Evolutionary conservation across 2,329 filamentous ascomycete species (phyloP), one percentile per base, ranked within the genome.

Genomic region (Ceratocystis huliohia): DNA sequence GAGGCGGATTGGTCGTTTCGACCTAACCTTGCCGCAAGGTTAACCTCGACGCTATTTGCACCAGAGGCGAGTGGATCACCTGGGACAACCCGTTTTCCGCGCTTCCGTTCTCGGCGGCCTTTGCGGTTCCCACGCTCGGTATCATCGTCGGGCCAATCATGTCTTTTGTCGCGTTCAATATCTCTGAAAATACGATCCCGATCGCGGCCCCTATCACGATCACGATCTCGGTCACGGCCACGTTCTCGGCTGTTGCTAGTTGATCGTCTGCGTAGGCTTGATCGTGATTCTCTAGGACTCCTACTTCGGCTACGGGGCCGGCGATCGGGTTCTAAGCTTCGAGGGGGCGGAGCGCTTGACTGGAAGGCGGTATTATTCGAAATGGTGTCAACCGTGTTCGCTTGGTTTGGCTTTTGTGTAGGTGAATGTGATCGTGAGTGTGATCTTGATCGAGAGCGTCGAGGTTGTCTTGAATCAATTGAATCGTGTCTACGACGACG

Each of bases 31-130:
- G 77, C 75, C 20, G 74, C 74, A 77, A 82, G 79, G 41, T 79
- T 80, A 67, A 81, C 79, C 70, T 83, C 80, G 48, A 79, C 74
- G 63, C 79, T 81, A 13, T 81, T 79, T 10, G 78, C 76, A 20
- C 79, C 79, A 20, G 80, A 79, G 57, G 75, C 75, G 61, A 59
- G 61, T 13, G 50, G 13, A 53, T 63, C 61, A 30, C 53, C 3
- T 30, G 20, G 30, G 4, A 45, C 20, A 7, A 22, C 3, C 2
- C 25, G 59, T n/a, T 65, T 67, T 8, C 50, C 63, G 17, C 66
- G 66, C 30, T 67, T 67, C 46, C 64, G 63, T 17, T 67, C 63
- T 13, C 57, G 57, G 5, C 64, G 67, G n/a, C 17, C 22, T 37
- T 50, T 61, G 37, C 46, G 67, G 69, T 57, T 68, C 69, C 56